These are phyloP conservation scores for Phytophthora capsici DNA, from an alignment of 352 stramenopile species.

Conservation along the genomic window DNA sequence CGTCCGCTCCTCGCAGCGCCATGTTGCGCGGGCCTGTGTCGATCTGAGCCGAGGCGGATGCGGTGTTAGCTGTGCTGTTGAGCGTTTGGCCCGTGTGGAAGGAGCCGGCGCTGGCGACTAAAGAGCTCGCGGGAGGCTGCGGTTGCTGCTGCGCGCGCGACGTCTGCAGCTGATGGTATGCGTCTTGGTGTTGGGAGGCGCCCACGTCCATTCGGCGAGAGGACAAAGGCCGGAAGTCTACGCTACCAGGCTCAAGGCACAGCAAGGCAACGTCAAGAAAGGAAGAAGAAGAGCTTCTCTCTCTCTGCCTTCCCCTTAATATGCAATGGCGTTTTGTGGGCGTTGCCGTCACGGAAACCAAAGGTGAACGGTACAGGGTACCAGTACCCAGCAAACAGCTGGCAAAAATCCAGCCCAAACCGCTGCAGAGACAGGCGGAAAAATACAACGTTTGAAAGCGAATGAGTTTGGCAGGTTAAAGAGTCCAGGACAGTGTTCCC, in stretches of 20 bases:
- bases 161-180: conserved; percentile 45
- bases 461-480: background rate
- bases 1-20: conserved; percentile 17
- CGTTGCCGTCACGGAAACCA: background rate
- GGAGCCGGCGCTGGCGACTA: no score
- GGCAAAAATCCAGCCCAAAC: conserved; percentile 8
- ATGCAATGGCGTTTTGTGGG: conserved; percentile 10
- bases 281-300: background rate
- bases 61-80: conserved; percentile 6
- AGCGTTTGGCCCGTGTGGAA: background rate
- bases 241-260: no score
- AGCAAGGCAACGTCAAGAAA: background rate
- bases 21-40: conserved; percentile 22
- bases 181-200: conserved; percentile 27
- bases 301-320: background rate
- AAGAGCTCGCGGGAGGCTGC: no score
- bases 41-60: conserved; percentile 1
- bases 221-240: no score
- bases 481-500: background rate
- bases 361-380: background rate
- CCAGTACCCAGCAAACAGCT: conserved; percentile 8
- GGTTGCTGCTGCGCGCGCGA: conserved; percentile 25
- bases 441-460: background rate
- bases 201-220: conserved; percentile 35
- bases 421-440: background rate